Percentiles rank a stretch among this genome's conserved stretches.
phyloP scores from a whole-genome alignment of 192 early-diverging fungal genomes.

The Coemansia sp. region DNA sequence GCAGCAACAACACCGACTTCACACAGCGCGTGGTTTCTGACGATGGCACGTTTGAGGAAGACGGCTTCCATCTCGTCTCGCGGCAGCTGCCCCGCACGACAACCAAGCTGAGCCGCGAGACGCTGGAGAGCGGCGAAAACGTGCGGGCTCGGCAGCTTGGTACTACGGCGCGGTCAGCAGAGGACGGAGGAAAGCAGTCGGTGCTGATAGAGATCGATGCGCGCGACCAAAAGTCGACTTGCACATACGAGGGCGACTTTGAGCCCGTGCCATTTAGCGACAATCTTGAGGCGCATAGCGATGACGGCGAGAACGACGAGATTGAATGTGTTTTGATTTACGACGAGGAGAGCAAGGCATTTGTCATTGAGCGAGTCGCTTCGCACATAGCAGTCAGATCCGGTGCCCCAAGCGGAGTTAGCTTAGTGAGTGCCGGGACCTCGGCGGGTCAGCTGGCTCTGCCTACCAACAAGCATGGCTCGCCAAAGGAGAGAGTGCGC shows the following conservation, averaged over 20 bases:
- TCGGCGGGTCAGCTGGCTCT: slow-evolving; percentile 20
- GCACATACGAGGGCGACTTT: slow-evolving; percentile 50
- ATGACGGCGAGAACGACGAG: slow-evolving; percentile 12
- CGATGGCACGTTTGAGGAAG: slow-evolving; percentile 4
- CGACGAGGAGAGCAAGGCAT: slow-evolving; percentile 39
- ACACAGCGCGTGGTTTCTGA: neutral
- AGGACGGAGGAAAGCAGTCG: neutral
- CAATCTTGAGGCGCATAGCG: neutral
- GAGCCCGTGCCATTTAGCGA: slow-evolving; percentile 1
- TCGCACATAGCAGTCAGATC: slow-evolving; percentile 18
- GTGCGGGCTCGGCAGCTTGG: slow-evolving; percentile 24
- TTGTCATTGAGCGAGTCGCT: slow-evolving; percentile 40
- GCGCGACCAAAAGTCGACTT: slow-evolving; percentile 32
- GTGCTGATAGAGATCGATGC: slow-evolving; percentile 37
- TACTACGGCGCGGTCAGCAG: neutral
- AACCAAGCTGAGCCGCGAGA: slow-evolving; percentile 46
- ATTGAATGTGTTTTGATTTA: slow-evolving; percentile 48
- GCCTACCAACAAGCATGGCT: slow-evolving; percentile 27
- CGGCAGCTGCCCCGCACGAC: slow-evolving; percentile 47
- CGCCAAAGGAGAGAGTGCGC: neutral
- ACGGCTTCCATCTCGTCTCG: slow-evolving; percentile 42
- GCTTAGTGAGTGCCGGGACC: neutral
- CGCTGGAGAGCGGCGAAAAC: slow-evolving; percentile 30
- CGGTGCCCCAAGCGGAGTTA: slow-evolving; percentile 10
- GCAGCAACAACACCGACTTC: neutral